Evolutionary conservation across 495 filamentous ascomycete species (phyloP).

Genomic region (Terfezia boudieri): DNA sequence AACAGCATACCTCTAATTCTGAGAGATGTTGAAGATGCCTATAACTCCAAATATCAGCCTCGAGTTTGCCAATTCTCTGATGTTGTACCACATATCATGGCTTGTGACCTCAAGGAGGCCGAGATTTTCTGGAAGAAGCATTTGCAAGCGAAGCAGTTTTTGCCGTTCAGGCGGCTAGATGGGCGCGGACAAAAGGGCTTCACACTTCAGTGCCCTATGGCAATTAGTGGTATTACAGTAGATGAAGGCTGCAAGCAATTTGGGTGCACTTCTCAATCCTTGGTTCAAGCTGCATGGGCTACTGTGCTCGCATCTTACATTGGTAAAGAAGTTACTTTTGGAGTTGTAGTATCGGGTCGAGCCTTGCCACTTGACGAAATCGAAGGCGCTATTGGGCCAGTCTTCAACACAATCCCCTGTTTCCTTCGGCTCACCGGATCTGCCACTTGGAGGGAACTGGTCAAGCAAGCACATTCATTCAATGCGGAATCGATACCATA

Average conservation of each 20-base stretch:
- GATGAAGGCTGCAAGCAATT: slow-evolving; percentile 30
- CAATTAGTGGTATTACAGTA: slow-evolving; percentile 20
- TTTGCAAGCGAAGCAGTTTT: slow-evolving; percentile 23
- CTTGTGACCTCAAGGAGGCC: slow-evolving; percentile 29
- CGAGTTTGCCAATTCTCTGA: slow-evolving; percentile 16
- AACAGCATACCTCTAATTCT: slow-evolving; percentile 50
- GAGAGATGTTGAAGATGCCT: slow-evolving; percentile 26
- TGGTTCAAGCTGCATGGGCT: slow-evolving; percentile 50
- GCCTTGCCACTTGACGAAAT: slow-evolving; percentile 39
- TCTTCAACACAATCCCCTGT: slow-evolving; percentile 81
- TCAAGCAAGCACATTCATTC: slow-evolving; percentile 35
- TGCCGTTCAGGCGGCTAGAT: neutral
- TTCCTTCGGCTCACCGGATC: slow-evolving; percentile 24
- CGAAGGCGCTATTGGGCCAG: slow-evolving; percentile 53
- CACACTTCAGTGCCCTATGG: slow-evolving; percentile 12
- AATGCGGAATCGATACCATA: slow-evolving; percentile 36
- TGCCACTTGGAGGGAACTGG: slow-evolving; percentile 30
- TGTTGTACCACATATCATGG: slow-evolving; percentile 25
- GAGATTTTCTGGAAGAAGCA: slow-evolving; percentile 45
- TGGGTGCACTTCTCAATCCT: slow-evolving; percentile 49
- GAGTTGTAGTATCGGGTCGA: slow-evolving; percentile 48
- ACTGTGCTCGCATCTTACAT: slow-evolving; percentile 28
- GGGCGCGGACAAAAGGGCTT: slow-evolving; percentile 6
- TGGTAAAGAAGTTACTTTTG: slow-evolving; percentile 27
- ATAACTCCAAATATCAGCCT: slow-evolving; percentile 11